Base-by-base conservation (phyloP, 2,329 filamentous ascomycete species). In the Ophiostoma fasciatum region DNA sequence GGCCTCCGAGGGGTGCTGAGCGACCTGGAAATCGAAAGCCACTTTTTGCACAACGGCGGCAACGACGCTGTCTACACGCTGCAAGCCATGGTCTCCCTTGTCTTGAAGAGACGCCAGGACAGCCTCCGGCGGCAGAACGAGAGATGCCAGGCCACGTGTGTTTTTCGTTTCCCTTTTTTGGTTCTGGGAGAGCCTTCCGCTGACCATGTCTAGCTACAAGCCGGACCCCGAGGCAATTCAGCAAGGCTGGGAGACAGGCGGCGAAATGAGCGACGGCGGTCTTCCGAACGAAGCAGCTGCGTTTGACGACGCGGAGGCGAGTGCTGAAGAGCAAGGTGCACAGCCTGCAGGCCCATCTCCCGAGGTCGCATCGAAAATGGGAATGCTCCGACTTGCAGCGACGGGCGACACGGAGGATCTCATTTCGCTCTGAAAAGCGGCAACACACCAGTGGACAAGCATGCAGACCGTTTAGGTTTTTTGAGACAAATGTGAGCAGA, bases 61-160 rank as follows among this genome's bases (percentile, higher is more conserved):
- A 94, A 94, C 45, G 85, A 94, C 51, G 84, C 85, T 0, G 68
- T 75, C 2, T 90, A 80, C 51, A 88, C 83, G 0, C 57, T 93
- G 43, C 74, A 78, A 42, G 78, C 74, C 7, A 70, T 90, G 64
- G 53, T 94, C 7, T 71, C 61, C 5, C 68, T 83, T 41, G 65
- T 62, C 14, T 52, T 64, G 3, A 43, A 49, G 7, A 53, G 51
- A 19, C 53, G 58, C 1, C 36, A 48, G 33, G 31, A 39, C 30
- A 53, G 52, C 21, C 37, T 51, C 11, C 31, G 40, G 12, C 35
- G 40, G 18, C 42, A 44, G 3, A 32, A 33, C 8, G 28, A 42
- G 25, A 31, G 25, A 11, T 5, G 26, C 7, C 6, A 33, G n/a
- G 9, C 31, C 4, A 18, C 20, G 35, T 40, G 18, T 26, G 35